phyloP scores from a whole-genome alignment of 352 stramenopile genomes.

The Blastocystis sp. region DNA sequence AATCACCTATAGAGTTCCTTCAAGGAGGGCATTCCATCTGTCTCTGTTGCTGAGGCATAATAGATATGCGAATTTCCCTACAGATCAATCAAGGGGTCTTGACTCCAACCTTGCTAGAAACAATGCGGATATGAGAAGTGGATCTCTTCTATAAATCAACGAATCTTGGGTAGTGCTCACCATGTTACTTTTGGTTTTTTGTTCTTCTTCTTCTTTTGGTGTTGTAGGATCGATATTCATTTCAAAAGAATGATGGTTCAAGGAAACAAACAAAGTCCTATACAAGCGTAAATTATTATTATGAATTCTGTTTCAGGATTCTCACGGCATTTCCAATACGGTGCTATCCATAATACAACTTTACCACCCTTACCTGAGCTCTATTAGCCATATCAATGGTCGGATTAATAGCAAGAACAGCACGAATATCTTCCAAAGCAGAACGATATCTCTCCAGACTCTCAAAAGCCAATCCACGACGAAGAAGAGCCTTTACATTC shows the following conservation, averaged over 20 bases:
- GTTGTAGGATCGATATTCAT: constrained; percentile 16
- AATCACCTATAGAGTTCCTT: constrained; percentile 45
- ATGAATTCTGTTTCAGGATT: constrained; percentile 72
- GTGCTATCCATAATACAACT: constrained; percentile 72
- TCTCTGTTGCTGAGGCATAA: constrained; percentile 38
- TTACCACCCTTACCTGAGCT: neutral
- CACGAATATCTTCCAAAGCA: constrained; percentile 77
- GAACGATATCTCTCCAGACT: constrained; percentile 70
- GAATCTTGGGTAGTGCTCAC: neutral
- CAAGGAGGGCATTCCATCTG: constrained; percentile 53
- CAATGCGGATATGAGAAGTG: constrained; percentile 27
- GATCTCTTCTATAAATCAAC: constrained; percentile 17
- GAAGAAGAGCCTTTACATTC: constrained; percentile 82
- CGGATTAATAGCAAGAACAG: constrained; percentile 77
- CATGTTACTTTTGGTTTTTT: neutral
- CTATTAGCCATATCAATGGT: constrained; percentile 73
- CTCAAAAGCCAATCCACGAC: constrained; percentile 78
- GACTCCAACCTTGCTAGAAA: constrained; percentile 23
- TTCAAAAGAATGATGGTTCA: neutral
- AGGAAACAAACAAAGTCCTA: neutral
- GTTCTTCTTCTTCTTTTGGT: constrained; percentile 18
- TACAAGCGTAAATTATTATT: neutral
- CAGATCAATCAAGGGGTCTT: neutral
- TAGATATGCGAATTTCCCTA: constrained; percentile 47
- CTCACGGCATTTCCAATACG: constrained; percentile 78